Conservation (phyloP, 179 eudicot genomes). For the Spinacia oleracea region DNA sequence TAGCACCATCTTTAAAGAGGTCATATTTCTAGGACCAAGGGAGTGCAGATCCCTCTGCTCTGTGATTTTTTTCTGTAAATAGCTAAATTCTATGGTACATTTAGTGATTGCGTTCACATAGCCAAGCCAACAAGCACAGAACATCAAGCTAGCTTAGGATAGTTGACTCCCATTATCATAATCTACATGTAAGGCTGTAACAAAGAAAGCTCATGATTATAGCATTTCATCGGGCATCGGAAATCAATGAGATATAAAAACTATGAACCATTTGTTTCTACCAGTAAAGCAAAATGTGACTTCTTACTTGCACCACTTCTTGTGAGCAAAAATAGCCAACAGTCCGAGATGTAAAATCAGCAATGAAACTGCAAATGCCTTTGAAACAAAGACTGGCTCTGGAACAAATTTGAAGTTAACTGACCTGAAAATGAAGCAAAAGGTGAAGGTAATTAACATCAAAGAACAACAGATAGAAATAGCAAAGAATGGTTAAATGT, state of each 20-base stretch:
- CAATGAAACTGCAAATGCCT: conserved; percentile 65
- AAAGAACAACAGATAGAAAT: background rate
- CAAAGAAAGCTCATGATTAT: background rate
- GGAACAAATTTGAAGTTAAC: conserved; percentile 98
- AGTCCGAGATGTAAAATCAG: conserved; percentile 66
- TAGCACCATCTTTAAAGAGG: background rate
- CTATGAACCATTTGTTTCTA: background rate
- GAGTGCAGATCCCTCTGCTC: background rate
- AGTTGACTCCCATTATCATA: background rate
- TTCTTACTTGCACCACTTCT: conserved; percentile 94
- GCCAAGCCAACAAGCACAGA: background rate
- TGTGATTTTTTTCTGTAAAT: background rate
- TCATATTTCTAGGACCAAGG: background rate
- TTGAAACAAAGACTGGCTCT: conserved; percentile 76
- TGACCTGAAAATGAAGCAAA: conserved; percentile 60
- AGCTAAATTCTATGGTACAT: background rate
- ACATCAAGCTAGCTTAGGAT: background rate
- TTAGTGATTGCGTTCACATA: background rate
- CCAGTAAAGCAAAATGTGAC: background rate
- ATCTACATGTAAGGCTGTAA: background rate
- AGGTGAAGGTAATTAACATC: background rate
- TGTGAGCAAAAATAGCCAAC: conserved; percentile 69
- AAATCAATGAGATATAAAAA: conserved; percentile 2
- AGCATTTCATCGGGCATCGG: background rate
- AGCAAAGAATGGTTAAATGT: background rate